A percentile compares a stretch with the other conserved stretches of the same genome.
Conservation (phyloP, 495 filamentous ascomycete species). For the Aspergillus nidulans region DNA sequence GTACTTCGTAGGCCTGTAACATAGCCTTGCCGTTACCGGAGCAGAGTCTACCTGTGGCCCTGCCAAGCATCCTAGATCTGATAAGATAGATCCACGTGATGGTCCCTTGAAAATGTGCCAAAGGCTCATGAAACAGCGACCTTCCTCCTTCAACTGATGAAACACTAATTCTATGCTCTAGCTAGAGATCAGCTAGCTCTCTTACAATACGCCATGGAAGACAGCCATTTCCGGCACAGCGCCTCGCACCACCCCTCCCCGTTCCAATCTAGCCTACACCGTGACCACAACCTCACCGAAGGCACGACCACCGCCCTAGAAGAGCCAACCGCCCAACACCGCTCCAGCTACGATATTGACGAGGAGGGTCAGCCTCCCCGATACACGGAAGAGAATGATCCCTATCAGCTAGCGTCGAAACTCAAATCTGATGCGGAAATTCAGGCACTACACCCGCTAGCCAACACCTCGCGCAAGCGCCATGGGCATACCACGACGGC, state of each 20-base stretch:
- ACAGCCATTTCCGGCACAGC: conserved; percentile 35
- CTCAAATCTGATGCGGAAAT: conserved; percentile 79
- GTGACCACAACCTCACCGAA: conserved; percentile 1
- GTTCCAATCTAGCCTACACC: conserved; percentile 9
- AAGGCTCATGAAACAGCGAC: background rate
- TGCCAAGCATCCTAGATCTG: conserved; percentile 2
- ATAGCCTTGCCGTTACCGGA: background rate
- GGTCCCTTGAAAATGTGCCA: background rate
- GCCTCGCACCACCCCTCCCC: conserved; percentile 33
- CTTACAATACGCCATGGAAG: conserved; percentile 27
- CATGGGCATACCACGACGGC: conserved; percentile 38
- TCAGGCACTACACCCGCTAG: conserved; percentile 59
- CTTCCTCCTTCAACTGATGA: background rate
- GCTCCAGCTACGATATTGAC: conserved; percentile 38
- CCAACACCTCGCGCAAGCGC: conserved; percentile 78
- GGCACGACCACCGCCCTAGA: conserved; percentile 36
- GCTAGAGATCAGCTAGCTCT: background rate
- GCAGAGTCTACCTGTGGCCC: background rate
- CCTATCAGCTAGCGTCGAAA: conserved; percentile 71
- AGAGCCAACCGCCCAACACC: conserved; percentile 24
- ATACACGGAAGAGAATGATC: conserved; percentile 66
- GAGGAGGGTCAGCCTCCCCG: conserved; percentile 62
- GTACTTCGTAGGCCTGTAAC: no score
- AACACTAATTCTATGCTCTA: background rate
- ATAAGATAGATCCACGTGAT: conserved; percentile 4